Evolutionary conservation across 352 stramenopile species (phyloP), one percentile per base, ranked within the genome.

Genomic region (Phytophthora aleatoria): DNA sequence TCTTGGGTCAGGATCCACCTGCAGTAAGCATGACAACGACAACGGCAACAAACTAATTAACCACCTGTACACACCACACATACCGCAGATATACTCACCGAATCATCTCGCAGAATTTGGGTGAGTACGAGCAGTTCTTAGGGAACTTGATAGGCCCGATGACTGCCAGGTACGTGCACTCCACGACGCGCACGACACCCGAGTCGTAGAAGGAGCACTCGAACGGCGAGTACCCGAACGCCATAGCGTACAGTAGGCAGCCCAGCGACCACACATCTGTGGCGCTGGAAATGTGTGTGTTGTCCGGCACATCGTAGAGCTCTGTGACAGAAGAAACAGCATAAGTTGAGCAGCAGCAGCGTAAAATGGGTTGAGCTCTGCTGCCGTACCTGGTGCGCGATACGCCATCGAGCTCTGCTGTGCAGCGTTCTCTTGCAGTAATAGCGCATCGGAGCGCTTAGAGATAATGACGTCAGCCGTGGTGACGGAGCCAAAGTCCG

Each of bases 181-280:
- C 90, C 38, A 88, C 73, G 61, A 93, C 76, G 30, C 74, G 71
- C 57, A 92, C 67, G 15, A 83, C 80, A 50, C 82, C 86, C 38
- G 61, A 76, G 54, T 90, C 82, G 43, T 77, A 76, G 69, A 96
- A 95, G 43, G 90, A 77, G 64, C 89, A 94, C 63, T 97, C 90
- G 45, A 96, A 96, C 10, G 90, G 90, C 36, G 85, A 95, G 63
- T 96, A 96, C 5, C 90, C 90, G 62, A 96, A 96, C 38, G 85
- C 85, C 76, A 96, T 92, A 27, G 89, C 83, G 64, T 89, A 97
- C 27, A 97, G 68, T 38, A 96, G 71, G 61, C 88, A 96, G 4
- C 90, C 90, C n/a, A 97, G 75, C 9, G 86, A 94, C 89, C 89
- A 97, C 3, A 97, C 89, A 51, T 97, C 90, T 0, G 87, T 96